phyloP scores from a whole-genome alignment of 441 rosid genomes.

The Jatropha podagrica region DNA sequence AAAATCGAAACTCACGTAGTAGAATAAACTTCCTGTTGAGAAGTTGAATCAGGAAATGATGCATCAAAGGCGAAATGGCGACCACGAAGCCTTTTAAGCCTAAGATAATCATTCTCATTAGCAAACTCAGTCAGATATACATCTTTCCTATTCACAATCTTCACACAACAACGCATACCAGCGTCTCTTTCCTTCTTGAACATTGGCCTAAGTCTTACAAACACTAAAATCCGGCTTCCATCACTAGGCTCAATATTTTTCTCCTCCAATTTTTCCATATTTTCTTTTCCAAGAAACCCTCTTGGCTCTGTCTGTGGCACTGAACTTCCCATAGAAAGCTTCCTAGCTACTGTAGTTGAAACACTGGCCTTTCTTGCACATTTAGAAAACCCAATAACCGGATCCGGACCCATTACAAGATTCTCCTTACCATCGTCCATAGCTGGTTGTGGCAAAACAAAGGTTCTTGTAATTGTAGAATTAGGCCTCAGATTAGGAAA shows the following conservation, averaged over 20 bases:
- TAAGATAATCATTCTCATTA: slow-evolving; percentile 73
- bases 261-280: slow-evolving; percentile 47
- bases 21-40: slow-evolving; percentile 83
- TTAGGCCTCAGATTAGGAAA: slow-evolving; percentile 24
- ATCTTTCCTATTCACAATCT: slow-evolving; percentile 76
- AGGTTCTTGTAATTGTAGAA: slow-evolving; percentile 46
- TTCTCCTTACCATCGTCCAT: slow-evolving; percentile 63
- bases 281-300: slow-evolving; percentile 26
- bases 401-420: slow-evolving; percentile 49
- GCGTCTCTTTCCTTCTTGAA: slow-evolving; percentile 85
- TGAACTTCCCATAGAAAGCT: slow-evolving; percentile 59
- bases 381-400: slow-evolving; percentile 51
- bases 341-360: slow-evolving; percentile 51
- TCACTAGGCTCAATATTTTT: slow-evolving; percentile 26
- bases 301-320: slow-evolving; percentile 35
- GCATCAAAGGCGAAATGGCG: slow-evolving; percentile 89
- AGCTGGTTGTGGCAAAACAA: slow-evolving; percentile 48
- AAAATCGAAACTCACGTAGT: slow-evolving; percentile 60
- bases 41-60: slow-evolving; percentile 70
- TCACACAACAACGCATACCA: slow-evolving; percentile 76
- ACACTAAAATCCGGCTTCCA: slow-evolving; percentile 65
- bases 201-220: slow-evolving; percentile 95
- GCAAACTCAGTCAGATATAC: slow-evolving; percentile 83
- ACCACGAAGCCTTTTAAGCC: slow-evolving; percentile 87
- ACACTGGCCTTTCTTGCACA: slow-evolving; percentile 45